Percentiles rank a stretch among this genome's conserved stretches.
phyloP scores from a whole-genome alignment of 2,329 filamentous ascomycete genomes.

The Fusarium protoensiforme region DNA sequence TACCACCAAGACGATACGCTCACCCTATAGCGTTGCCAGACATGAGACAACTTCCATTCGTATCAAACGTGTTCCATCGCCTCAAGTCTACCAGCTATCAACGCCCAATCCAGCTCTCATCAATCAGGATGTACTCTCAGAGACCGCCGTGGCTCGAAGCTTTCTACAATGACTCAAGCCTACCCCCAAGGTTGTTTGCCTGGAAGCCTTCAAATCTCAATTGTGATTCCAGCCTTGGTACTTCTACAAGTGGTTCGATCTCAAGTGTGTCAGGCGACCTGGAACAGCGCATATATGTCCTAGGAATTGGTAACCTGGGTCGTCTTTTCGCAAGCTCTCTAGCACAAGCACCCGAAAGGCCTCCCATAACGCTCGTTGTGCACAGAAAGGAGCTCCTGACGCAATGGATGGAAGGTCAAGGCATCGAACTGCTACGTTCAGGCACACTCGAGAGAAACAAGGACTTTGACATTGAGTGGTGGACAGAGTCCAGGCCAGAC shows the following conservation, averaged over 20 bases:
- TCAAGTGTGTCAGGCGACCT: slow-evolving; percentile 14
- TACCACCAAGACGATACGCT: slow-evolving; percentile 5
- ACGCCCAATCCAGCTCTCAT: not conserved
- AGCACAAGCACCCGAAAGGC: slow-evolving; percentile 66
- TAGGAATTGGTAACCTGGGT: slow-evolving; percentile 86
- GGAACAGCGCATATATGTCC: slow-evolving; percentile 73
- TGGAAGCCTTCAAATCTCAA: slow-evolving; percentile 48
- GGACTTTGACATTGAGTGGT: slow-evolving; percentile 64
- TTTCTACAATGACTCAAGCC: slow-evolving; percentile 38
- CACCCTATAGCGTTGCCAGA: not conserved
- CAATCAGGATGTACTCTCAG: slow-evolving; percentile 40
- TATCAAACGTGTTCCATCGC: not conserved
- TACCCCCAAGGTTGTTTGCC: slow-evolving; percentile 51
- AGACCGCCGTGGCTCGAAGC: slow-evolving; percentile 49
- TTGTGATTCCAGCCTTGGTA: not conserved
- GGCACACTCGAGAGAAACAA: slow-evolving; percentile 46
- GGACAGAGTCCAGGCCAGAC: slow-evolving; percentile 58
- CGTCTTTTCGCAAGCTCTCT: slow-evolving; percentile 81
- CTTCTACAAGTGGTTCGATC: not conserved
- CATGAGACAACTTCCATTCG: slow-evolving; percentile 9
- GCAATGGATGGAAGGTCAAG: slow-evolving; percentile 57
- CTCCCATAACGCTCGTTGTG: slow-evolving; percentile 84
- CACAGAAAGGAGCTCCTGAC: slow-evolving; percentile 66
- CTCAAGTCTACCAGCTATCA: not conserved
- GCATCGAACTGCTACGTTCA: slow-evolving; percentile 57